Evolutionary conservation across 2,329 filamentous ascomycete species (phyloP).

Genomic region (Talaromyces funiculosus): DNA sequence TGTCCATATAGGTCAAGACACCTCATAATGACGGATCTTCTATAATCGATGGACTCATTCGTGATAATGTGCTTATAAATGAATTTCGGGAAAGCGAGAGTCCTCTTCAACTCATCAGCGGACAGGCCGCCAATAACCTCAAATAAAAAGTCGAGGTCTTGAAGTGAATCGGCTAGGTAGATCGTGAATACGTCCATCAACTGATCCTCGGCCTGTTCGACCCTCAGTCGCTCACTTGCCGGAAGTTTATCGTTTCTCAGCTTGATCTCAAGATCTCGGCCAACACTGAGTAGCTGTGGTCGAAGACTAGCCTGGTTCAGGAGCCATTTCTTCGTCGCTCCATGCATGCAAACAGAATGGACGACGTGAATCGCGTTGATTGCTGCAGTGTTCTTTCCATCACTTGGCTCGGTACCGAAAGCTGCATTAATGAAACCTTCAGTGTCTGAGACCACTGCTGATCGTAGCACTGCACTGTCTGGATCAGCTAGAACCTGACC

Average conservation of each 20-base stretch:
- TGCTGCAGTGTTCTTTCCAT: conserved; percentile 67
- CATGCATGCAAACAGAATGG: conserved; percentile 66
- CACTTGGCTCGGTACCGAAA: conserved; percentile 57
- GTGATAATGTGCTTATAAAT: conserved; percentile 81
- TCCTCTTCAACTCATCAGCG: conserved; percentile 71
- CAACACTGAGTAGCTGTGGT: conserved; percentile 55
- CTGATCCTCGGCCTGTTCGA: conserved; percentile 83
- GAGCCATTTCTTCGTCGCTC: conserved; percentile 62
- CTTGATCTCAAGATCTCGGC: conserved; percentile 71
- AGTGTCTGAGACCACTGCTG: conserved; percentile 67
- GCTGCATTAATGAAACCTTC: conserved; percentile 64
- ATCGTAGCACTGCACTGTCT: conserved; percentile 68
- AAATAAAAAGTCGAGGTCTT: conserved; percentile 78
- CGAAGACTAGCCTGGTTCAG: conserved; percentile 53
- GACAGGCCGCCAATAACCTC: conserved; percentile 78
- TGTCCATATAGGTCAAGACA: conserved; percentile 83
- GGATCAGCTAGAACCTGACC: conserved; percentile 76
- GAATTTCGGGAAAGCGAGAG: conserved; percentile 70
- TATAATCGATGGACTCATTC: conserved; percentile 78
- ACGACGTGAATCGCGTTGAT: conserved; percentile 86
- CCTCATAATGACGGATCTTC: conserved; percentile 72
- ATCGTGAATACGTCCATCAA: conserved; percentile 78
- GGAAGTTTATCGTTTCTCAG: conserved; percentile 66
- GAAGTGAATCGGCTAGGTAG: conserved; percentile 67
- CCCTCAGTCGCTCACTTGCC: conserved; percentile 69